phyloP scores from a whole-genome alignment of 2,329 filamentous ascomycete genomes.

The Talaromyces atroroseus region DNA sequence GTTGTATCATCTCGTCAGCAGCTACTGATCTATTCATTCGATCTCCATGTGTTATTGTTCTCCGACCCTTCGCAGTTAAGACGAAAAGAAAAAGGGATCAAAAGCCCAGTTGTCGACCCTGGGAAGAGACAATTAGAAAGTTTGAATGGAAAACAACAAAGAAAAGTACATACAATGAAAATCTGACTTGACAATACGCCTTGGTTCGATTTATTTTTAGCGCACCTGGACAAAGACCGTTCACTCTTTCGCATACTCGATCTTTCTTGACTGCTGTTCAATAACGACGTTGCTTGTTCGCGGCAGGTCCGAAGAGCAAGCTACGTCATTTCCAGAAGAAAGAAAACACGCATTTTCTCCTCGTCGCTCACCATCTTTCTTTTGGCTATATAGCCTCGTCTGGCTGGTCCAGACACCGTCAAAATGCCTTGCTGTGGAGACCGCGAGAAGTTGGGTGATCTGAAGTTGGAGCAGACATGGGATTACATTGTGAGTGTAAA shows the following conservation, averaged over 20 bases:
- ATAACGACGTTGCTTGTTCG: slow-evolving; percentile 13
- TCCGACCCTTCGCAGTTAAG: neutral
- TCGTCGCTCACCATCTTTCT: neutral
- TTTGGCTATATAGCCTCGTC: slow-evolving; percentile 10
- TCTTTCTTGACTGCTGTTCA: slow-evolving; percentile 1
- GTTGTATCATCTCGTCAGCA: neutral
- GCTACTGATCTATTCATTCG: neutral
- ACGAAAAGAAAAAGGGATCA: neutral
- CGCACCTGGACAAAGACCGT: neutral
- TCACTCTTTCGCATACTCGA: neutral
- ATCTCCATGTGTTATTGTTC: neutral
- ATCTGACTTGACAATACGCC: neutral
- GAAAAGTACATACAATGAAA: neutral
- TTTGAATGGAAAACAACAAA: neutral
- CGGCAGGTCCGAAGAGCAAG: slow-evolving; percentile 14
- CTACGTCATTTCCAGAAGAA: neutral
- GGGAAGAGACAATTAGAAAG: neutral
- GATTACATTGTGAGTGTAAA: slow-evolving; percentile 69
- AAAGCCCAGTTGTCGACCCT: neutral
- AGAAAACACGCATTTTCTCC: neutral
- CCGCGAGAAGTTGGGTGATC: slow-evolving; percentile 54
- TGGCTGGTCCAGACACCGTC: slow-evolving; percentile 25
- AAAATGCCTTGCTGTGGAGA: slow-evolving; percentile 63
- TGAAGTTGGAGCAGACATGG: slow-evolving; percentile 86
- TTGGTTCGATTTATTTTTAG: neutral